Base-by-base conservation (phyloP, 495 filamentous ascomycete species). In the Haplographium delicatum region DNA sequence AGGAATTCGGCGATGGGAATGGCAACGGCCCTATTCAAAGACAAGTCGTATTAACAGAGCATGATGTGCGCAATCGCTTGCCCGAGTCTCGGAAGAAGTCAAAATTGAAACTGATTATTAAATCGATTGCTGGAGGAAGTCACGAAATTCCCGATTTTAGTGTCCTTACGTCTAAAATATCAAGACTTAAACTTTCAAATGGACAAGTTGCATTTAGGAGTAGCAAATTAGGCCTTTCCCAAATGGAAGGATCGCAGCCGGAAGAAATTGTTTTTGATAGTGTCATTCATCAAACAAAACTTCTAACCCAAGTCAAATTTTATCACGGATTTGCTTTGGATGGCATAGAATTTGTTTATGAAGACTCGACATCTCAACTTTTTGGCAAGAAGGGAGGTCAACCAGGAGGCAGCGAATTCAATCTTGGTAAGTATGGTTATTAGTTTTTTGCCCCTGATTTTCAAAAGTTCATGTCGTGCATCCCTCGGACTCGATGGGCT, bases 341-440 rank as follows among this genome's bases (percentile, higher is more conserved):
- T 63, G 93, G 93, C 0, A 56, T 98, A 9, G 93, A 96, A 61
- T 96, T 98, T 62, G 76, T 84, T 51, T 98, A 96, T 60, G 93
- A 96, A 53, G 91, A 97, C 65, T 74, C 74, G 22, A 86, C 85
- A 2, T 86, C 76, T 49, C 91, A 98, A 65, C 68, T 98, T 11
- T 95, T 98, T 71, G 93, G 93, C 19, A 90, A 89, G 54, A 74
- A 78, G 52, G 88, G 85, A 5, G 89, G 86, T 1, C 84, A 85
- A 55, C 68, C 73, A 31, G 85, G 84, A 7, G 87, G 85, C 2
- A 84, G 86, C 58, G 79, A 81, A 26, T 96, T 93, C 67, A 72
- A 83, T 9, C 72, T 96, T 51, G 84, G 85, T 88, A 70, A 48
- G 25, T 39, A 5, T 3, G 0, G n/a, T n/a, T n/a, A n/a, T n/a